phyloP scores from a whole-genome alignment of 225 moss, liverwort and hornwort species.

The Rhytidiadelphus loreus region DNA sequence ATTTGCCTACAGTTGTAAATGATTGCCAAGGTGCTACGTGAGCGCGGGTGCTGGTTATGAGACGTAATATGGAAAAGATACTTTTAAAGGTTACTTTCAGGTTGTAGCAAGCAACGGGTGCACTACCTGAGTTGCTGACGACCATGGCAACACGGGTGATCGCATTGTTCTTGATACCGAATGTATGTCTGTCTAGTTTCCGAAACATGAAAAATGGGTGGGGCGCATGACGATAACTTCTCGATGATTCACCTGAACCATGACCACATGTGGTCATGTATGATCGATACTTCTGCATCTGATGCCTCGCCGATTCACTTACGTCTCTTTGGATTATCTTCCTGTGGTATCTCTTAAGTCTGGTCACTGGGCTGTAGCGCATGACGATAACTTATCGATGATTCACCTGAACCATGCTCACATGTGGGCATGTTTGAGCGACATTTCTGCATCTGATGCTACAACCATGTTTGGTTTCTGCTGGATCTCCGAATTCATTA shows the following conservation, averaged over 20 bases:
- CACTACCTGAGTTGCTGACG: not conserved
- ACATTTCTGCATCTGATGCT: slow-evolving; percentile 10
- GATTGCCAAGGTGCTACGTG: not conserved
- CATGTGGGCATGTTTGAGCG: not conserved
- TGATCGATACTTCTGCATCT: slow-evolving; percentile 13
- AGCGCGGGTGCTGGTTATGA: not conserved
- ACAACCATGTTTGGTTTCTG: not conserved
- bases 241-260: not conserved
- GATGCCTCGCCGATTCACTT: not conserved
- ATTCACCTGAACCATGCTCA: slow-evolving; percentile 7
- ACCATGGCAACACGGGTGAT: not conserved
- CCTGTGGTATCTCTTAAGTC: not conserved
- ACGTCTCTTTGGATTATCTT: not conserved
- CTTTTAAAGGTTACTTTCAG: not conserved
- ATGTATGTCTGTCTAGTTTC: not conserved
- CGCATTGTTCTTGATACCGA: not conserved
- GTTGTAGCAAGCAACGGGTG: not conserved
- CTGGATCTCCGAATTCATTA: not conserved
- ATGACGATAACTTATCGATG: slow-evolving; percentile 16
- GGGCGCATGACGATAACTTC: not conserved
- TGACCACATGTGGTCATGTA: not conserved
- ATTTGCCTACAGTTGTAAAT: not conserved
- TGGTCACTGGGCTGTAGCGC: not conserved
- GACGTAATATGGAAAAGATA: not conserved
- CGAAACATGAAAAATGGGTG: not conserved